Percentiles rank a stretch among this genome's conserved stretches.
Conservation (phyloP, 1,284 basidiomycete species). For the Exobasidium cylindrosporum region DNA sequence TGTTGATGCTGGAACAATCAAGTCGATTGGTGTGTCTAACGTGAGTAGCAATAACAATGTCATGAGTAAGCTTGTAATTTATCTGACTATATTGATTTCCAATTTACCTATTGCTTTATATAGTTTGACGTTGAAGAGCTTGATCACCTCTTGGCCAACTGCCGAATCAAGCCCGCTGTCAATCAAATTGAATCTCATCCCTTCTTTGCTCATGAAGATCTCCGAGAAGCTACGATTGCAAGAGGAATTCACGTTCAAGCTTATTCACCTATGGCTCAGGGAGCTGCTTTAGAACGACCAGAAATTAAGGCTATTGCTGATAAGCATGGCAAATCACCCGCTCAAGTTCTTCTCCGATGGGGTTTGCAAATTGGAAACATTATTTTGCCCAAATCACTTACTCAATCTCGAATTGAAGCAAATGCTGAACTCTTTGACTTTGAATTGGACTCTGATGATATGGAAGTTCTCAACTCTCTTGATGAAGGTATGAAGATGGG, state of each 20-base stretch:
- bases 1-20: conserved; percentile 53
- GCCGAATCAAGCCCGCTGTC: conserved; percentile 52
- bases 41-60: conserved; percentile 11
- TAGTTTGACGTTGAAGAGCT: conserved; percentile 51
- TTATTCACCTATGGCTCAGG: conserved; percentile 54
- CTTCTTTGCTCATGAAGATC: conserved; percentile 53
- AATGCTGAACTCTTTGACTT: conserved; percentile 53
- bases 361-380: conserved; percentile 48
- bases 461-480: conserved; percentile 40
- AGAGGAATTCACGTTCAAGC: conserved; percentile 53
- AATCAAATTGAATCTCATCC: conserved; percentile 55
- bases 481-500: conserved; percentile 51
- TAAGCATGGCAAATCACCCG: conserved; percentile 54
- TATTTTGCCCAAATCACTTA: conserved; percentile 49
- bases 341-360: conserved; percentile 46
- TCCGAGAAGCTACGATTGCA: conserved; percentile 46
- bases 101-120: not conserved
- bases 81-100: not conserved
- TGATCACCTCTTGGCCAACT: conserved; percentile 47
- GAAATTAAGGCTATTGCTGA: conserved; percentile 51
- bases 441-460: conserved; percentile 47
- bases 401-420: conserved; percentile 49
- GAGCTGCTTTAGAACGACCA: conserved; percentile 47
- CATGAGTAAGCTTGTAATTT: not conserved
- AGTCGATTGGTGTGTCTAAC: conserved; percentile 54